phyloP scores from a whole-genome alignment of 2,329 filamentous ascomycete genomes.

The Talaromyces sp. region DNA sequence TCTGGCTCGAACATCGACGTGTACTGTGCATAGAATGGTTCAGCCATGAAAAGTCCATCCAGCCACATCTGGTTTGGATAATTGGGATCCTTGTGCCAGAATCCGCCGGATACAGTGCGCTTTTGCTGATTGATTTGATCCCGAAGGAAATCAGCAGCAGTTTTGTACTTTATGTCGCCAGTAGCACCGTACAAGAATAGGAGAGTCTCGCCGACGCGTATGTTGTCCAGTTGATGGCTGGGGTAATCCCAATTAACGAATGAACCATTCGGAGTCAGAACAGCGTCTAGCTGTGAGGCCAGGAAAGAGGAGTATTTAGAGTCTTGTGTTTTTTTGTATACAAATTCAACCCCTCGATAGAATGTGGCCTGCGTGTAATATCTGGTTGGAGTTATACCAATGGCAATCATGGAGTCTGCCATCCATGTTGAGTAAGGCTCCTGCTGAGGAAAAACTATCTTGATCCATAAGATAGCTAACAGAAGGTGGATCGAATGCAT shows the following conservation, averaged over 20 bases:
- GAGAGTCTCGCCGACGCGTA: neutral
- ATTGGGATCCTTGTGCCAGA: neutral
- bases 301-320: neutral
- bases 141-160: neutral
- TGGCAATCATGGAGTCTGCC: neutral
- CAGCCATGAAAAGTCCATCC: neutral
- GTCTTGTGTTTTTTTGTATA: neutral
- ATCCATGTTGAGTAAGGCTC: neutral
- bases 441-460: neutral
- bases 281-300: neutral
- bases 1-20: neutral
- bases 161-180: neutral
- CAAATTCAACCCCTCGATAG: neutral
- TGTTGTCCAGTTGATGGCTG: neutral
- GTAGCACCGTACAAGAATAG: neutral
- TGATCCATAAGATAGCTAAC: neutral
- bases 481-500: neutral
- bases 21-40: neutral
- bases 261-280: neutral
- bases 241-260: neutral
- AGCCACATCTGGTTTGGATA: slow-evolving; percentile 5
- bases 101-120: neutral
- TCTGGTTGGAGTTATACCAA: neutral
- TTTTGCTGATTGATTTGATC: neutral
- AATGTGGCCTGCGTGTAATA: neutral